These are phyloP conservation scores for Lecanicillium sp. DNA, from an alignment of 2,329 filamentous ascomycete genomes.

Conservation along the genomic window DNA sequence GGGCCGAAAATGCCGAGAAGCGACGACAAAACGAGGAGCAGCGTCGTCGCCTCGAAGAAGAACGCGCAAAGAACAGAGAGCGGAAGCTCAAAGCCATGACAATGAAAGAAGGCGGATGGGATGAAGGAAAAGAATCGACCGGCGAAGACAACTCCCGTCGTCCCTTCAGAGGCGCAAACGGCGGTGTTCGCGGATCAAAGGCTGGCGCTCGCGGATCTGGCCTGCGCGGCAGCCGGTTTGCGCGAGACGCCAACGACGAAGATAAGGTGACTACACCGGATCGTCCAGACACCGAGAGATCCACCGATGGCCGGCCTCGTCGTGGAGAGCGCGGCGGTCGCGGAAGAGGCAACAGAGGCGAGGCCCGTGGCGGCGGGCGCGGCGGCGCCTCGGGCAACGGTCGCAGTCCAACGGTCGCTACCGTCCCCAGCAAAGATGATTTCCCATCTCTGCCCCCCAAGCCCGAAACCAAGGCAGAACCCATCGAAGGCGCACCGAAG, in stretches of 20 bases:
- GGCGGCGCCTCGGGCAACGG: slow-evolving; percentile 16
- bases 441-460: slow-evolving; percentile 31
- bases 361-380: slow-evolving; percentile 26
- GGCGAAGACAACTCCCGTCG: slow-evolving; percentile 35
- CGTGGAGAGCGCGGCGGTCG: slow-evolving; percentile 26
- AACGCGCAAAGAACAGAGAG: slow-evolving; percentile 54
- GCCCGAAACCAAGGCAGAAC: slow-evolving; percentile 20
- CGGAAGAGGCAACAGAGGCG: slow-evolving; percentile 27
- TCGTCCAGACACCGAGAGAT: slow-evolving; percentile 19
- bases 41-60: slow-evolving; percentile 47
- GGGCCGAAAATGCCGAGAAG: slow-evolving; percentile 47
- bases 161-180: slow-evolving; percentile 38
- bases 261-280: slow-evolving; percentile 29
- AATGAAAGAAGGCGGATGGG: slow-evolving; percentile 50
- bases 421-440: slow-evolving; percentile 25
- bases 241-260: slow-evolving; percentile 29
- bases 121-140: slow-evolving; percentile 48
- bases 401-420: slow-evolving; percentile 18
- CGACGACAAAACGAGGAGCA: slow-evolving; percentile 48
- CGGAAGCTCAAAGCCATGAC: slow-evolving; percentile 55
- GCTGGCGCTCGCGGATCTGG: slow-evolving; percentile 32
- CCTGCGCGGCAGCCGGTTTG: slow-evolving; percentile 38
- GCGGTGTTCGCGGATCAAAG: slow-evolving; percentile 26
- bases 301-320: slow-evolving; percentile 30
- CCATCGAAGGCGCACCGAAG: slow-evolving; percentile 20